These are phyloP conservation scores for Ustilago vetiveriae DNA, from an alignment of 1,284 basidiomycete species.

Conservation along the genomic window DNA sequence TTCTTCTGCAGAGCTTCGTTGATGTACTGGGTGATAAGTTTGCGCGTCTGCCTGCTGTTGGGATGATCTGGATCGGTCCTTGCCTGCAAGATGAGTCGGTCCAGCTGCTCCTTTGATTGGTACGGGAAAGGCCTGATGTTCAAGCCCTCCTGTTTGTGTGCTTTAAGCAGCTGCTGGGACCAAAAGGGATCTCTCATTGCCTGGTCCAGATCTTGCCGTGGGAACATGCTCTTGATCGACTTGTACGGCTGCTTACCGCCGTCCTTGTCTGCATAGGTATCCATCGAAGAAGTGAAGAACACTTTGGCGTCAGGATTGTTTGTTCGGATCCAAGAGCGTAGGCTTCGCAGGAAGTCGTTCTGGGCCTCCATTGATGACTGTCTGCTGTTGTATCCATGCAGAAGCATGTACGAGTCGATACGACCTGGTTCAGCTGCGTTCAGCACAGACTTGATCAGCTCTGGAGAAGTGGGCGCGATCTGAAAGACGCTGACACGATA, in stretches of 20 bases:
- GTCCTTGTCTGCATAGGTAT: constrained; percentile 15
- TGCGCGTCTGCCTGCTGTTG: background rate
- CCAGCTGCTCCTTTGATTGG: background rate
- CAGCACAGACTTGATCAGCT: constrained; percentile 10
- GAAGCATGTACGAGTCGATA: constrained; percentile 23
- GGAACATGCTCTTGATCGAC: constrained; percentile 10
- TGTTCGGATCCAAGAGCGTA: background rate
- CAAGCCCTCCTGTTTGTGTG: background rate
- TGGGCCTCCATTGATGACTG: constrained; percentile 8
- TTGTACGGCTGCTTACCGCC: constrained; percentile 30
- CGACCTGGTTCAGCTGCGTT: constrained; percentile 10
- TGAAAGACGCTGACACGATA: constrained; percentile 24
- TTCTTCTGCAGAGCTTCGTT: background rate
- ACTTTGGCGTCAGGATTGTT: constrained; percentile 13
- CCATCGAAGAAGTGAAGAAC: constrained; percentile 20
- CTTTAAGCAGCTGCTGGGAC: constrained; percentile 10
- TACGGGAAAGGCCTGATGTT: background rate
- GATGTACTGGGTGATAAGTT: background rate
- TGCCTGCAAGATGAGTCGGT: constrained; percentile 2
- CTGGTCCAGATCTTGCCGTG: constrained; percentile 17
- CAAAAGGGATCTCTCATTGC: constrained; percentile 33
- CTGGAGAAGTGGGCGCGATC: constrained; percentile 17
- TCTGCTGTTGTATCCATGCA: constrained; percentile 42
- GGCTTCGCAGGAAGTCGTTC: constrained; percentile 7
- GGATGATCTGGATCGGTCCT: background rate